Conservation (phyloP, 2,329 filamentous ascomycete genomes). For the Colletotrichum paranaense region DNA sequence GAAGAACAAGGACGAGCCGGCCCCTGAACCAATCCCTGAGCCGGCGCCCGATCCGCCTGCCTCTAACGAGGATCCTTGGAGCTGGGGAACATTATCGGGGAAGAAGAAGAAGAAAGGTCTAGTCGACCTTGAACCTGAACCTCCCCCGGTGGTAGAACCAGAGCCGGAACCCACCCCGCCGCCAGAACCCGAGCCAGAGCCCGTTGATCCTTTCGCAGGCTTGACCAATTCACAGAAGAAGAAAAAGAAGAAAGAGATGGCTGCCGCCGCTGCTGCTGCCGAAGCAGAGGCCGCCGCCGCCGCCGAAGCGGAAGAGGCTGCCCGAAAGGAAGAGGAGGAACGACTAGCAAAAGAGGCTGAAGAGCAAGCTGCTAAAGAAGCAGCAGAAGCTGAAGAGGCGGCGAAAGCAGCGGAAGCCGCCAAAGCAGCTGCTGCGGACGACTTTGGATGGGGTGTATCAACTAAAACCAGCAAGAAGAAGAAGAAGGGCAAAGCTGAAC, state of each 20-base stretch:
- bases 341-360: constrained; percentile 51
- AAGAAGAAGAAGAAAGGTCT: constrained; percentile 51
- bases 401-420: constrained; percentile 32
- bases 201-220: constrained; percentile 46
- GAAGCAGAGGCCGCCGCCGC: constrained; percentile 38
- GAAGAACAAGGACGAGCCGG: constrained; percentile 41
- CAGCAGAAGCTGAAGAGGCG: constrained; percentile 33
- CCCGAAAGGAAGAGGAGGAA: constrained; percentile 40
- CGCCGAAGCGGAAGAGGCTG: constrained; percentile 52
- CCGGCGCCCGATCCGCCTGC: constrained; percentile 41
- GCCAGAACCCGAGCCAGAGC: constrained; percentile 39
- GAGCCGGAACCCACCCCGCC: constrained; percentile 41
- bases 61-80: constrained; percentile 48
- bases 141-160: constrained; percentile 33
- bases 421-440: constrained; percentile 36
- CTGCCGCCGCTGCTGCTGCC: constrained; percentile 37
- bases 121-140: constrained; percentile 40
- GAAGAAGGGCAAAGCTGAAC: constrained; percentile 37
- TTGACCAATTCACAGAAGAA: constrained; percentile 46
- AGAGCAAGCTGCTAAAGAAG: constrained; percentile 42
- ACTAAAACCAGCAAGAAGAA: constrained; percentile 46
- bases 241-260: constrained; percentile 40
- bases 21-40: constrained; percentile 40
- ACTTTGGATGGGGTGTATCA: constrained; percentile 38
- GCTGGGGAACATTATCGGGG: constrained; percentile 43